Conservation (phyloP, 345 rosid species). For the Carallia pectinifolia region DNA sequence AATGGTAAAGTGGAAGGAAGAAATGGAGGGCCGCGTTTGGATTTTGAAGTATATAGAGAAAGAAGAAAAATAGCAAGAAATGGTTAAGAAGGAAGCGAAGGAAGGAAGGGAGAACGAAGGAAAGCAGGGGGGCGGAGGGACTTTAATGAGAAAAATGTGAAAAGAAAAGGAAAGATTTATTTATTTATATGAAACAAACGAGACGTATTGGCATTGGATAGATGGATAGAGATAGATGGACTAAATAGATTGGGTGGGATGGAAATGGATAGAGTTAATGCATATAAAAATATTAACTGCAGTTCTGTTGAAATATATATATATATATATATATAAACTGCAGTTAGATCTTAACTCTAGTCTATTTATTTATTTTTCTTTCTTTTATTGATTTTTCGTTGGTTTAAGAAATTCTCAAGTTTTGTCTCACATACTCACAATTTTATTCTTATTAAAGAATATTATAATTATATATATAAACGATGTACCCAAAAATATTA, state of each 20-base stretch:
- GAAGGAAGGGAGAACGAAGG: background rate
- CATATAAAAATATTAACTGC: too few relatives aligned
- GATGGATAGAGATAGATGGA: background rate
- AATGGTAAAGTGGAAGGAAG: background rate
- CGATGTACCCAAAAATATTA: too few relatives aligned
- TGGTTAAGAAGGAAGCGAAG: background rate
- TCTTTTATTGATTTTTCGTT: background rate
- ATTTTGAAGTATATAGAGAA: background rate
- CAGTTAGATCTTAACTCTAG: constrained; percentile 33
- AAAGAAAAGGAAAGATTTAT: background rate
- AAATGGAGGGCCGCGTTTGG: background rate
- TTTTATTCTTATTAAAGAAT: too few relatives aligned
- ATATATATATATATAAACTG: too few relatives aligned
- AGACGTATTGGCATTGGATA: constrained; percentile 1
- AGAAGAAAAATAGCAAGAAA: background rate
- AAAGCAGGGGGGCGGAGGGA: background rate
- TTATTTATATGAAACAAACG: background rate
- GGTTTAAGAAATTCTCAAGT: too few relatives aligned
- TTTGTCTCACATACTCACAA: too few relatives aligned
- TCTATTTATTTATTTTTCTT: background rate
- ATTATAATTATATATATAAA: too few relatives aligned
- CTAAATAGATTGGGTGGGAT: background rate
- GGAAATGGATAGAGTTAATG: constrained; percentile 10
- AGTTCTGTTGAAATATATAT: too few relatives aligned
- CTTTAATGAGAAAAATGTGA: background rate